Evolutionary conservation across 805 yeast species (phyloP), one percentile per base, ranked within the genome.

Genomic region (Sporopachydermia lactativora): DNA sequence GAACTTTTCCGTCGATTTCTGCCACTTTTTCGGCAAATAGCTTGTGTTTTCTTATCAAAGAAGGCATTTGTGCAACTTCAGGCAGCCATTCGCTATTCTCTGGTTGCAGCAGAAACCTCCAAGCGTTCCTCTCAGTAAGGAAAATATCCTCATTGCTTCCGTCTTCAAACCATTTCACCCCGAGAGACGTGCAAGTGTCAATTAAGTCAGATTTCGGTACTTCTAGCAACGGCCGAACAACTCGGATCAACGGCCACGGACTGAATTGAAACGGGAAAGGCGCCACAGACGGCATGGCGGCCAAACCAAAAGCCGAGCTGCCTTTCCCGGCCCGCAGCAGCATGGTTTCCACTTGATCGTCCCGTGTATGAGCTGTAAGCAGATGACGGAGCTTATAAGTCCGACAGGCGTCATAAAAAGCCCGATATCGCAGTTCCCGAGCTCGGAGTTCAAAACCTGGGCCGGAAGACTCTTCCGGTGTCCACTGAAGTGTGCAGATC

Each of bases 341-440:
- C 45, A 70, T 76, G 0, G 89, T 79, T 50, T 83, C 94, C 11
- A 77, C 41, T 49, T 80, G 85, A 53, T 83, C 94, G 50, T 82
- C 75, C 38, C 62, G 50, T 47, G 75, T 82, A 49, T 83, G 94
- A 1, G 81, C 94, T 35, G 76, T 58, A 16, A 75, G 53, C 3
- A 82, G 43, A n/a, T 63, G 48, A 1, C 52, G 31, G 3, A 68
- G 58, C 0, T 49, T 53, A 2, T 56, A 41, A 1, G 52, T 41
- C 0, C 51, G 39, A 49, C 85, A 75, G 0, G 63, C 57, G 0
- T 54, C 38, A 3, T 55, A 50, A 13, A 83, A 54, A 3, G 60
- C 60, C 19, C 59, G 45, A 43, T 75, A 74, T 34, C 94, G 55
- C 39, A 64, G 63, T 2, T 48, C 43, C 19, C 94, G 58, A 0